Conservation (phyloP, 2,329 filamentous ascomycete genomes). For the Chalaropsis thielavioides region DNA sequence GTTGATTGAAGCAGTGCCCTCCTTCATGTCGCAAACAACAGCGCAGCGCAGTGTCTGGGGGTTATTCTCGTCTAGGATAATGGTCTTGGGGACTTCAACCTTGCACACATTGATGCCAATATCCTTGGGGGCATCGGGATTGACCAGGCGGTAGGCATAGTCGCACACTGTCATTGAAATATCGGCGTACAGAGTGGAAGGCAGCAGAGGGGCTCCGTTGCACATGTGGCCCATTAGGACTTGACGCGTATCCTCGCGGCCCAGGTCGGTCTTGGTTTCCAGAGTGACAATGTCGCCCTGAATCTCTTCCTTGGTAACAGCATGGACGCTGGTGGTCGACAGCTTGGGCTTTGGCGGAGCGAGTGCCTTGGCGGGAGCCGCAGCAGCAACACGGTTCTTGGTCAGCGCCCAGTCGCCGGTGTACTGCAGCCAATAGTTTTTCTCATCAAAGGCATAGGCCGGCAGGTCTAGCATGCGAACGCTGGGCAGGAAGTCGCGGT, state of each 20-base stretch:
- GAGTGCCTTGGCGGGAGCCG: constrained; percentile 26
- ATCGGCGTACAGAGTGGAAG: constrained; percentile 45
- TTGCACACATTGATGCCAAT: constrained; percentile 49
- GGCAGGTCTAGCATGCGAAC: constrained; percentile 46
- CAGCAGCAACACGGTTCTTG: constrained; percentile 46
- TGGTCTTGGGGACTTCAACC: constrained; percentile 55
- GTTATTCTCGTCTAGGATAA: constrained; percentile 40
- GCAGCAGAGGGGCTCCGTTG: constrained; percentile 51
- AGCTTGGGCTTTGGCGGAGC: constrained; percentile 38
- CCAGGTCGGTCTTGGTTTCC: constrained; percentile 51
- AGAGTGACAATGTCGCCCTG: constrained; percentile 38
- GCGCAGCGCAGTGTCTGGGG: constrained; percentile 47
- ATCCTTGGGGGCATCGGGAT: constrained; percentile 36
- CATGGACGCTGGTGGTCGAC: constrained; percentile 51
- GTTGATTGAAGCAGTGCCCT: constrained; percentile 39
- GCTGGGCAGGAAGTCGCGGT: constrained; percentile 33
- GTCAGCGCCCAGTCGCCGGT: constrained; percentile 56
- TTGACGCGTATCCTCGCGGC: constrained; percentile 44
- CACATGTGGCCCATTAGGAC: constrained; percentile 52
- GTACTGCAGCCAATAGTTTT: constrained; percentile 54
- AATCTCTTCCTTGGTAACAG: constrained; percentile 46
- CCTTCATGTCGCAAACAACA: constrained; percentile 42
- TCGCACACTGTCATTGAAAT: constrained; percentile 49
- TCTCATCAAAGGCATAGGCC: constrained; percentile 56
- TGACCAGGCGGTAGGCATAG: constrained; percentile 48